Conservation (phyloP, 2,329 filamentous ascomycete genomes). For the Penicillium sp. region DNA sequence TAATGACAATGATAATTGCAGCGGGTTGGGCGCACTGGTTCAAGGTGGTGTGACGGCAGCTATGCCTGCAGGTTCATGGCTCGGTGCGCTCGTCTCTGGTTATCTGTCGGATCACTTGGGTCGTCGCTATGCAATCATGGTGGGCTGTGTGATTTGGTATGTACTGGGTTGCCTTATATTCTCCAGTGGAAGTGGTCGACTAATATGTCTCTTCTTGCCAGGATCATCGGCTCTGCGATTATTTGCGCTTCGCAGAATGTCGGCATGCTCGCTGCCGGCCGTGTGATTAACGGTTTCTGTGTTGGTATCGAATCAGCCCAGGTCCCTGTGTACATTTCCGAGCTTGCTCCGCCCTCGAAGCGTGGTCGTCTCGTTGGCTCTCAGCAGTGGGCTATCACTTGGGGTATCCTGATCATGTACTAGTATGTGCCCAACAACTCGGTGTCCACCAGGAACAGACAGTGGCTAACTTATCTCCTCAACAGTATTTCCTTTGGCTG, state of each 20-base stretch:
- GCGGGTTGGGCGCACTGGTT: background rate
- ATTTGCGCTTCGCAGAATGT: slow-evolving; percentile 5
- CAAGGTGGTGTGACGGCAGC: slow-evolving; percentile 37
- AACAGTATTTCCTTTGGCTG: slow-evolving; percentile 51
- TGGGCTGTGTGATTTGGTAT: slow-evolving; percentile 18
- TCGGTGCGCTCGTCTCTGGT: slow-evolving; percentile 46
- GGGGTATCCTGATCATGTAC: slow-evolving; percentile 65
- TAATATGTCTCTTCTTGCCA: background rate
- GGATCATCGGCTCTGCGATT: slow-evolving; percentile 7
- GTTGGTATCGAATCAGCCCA: slow-evolving; percentile 69
- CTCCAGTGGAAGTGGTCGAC: background rate
- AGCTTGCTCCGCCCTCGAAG: slow-evolving; percentile 54
- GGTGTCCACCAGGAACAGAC: slow-evolving; percentile 47
- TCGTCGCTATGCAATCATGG: slow-evolving; percentile 43
- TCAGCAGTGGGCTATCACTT: slow-evolving; percentile 72
- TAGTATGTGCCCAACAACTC: slow-evolving; percentile 24
- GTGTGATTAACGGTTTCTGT: slow-evolving; percentile 64
- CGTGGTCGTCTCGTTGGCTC: slow-evolving; percentile 61
- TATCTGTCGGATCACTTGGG: slow-evolving; percentile 46
- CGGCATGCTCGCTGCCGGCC: slow-evolving; percentile 57
- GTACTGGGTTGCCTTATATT: background rate
- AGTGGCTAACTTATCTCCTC: background rate
- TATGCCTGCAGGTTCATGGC: slow-evolving; percentile 35
- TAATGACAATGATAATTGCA: background rate
- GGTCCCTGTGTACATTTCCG: slow-evolving; percentile 55